Conservation (phyloP, 1,284 basidiomycete genomes). For the Cutaneotrichosporon mucoides region DNA sequence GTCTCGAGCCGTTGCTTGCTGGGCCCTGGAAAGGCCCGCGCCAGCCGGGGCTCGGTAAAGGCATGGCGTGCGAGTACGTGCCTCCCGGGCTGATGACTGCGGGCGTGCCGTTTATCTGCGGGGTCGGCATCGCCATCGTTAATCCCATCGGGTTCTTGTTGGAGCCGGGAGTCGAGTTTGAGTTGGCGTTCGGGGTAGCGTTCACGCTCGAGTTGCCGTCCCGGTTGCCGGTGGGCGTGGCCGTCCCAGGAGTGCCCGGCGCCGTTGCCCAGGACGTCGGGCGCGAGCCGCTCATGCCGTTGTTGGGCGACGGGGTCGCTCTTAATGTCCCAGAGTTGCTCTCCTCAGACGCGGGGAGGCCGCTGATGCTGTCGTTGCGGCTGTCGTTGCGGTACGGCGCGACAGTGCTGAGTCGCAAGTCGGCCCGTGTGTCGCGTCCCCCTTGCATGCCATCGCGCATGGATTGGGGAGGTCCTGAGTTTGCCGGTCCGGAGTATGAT, state of each 20-base stretch:
- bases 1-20: conserved; percentile 44
- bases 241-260: background rate
- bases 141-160: background rate
- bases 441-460: background rate
- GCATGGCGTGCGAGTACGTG: conserved; percentile 1
- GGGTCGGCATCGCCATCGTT: conserved; percentile 13
- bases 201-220: background rate
- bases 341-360: background rate
- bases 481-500: background rate
- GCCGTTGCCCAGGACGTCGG: conserved; percentile 8
- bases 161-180: background rate
- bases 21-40: conserved; percentile 39
- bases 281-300: background rate
- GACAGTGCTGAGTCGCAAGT: background rate
- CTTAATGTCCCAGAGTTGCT: background rate
- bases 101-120: conserved; percentile 12
- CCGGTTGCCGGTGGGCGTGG: background rate
- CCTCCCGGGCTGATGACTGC: background rate
- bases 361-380: conserved; percentile 1
- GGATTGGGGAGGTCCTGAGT: background rate
- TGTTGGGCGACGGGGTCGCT: background rate
- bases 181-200: background rate
- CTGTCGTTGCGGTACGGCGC: conserved; percentile 3
- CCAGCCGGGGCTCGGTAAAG: conserved; percentile 25
- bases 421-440: background rate